A percentile compares a stretch with the other conserved stretches of the same genome.
phyloP scores from a whole-genome alignment of 2,329 filamentous ascomycete species.

The Aspergillus calidoustus region DNA sequence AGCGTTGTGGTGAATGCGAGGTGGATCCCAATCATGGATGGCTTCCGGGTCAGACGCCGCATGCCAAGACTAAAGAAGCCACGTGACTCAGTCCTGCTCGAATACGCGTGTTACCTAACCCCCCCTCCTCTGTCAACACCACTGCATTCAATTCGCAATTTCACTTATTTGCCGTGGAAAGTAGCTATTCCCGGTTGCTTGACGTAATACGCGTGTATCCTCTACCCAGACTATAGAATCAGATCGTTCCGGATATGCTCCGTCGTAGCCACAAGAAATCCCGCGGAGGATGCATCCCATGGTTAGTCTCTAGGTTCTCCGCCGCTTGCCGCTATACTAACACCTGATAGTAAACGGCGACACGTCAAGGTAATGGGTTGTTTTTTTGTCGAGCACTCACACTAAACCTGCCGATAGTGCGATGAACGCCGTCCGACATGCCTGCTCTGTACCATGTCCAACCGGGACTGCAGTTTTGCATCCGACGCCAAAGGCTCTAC shows the following conservation, averaged over 20 bases:
- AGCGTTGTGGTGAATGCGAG: no score
- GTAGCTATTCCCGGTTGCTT: not conserved
- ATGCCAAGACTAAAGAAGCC: not conserved
- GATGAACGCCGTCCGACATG: slow-evolving; percentile 12
- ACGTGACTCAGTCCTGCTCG: not conserved
- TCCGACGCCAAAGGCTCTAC: not conserved
- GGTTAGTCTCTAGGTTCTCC: not conserved
- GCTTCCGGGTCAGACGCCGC: no score
- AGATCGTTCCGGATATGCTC: not conserved
- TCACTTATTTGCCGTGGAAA: not conserved
- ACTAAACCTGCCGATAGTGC: not conserved
- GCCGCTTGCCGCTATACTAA: not conserved
- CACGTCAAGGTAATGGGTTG: slow-evolving; percentile 9
- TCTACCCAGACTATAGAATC: not conserved
- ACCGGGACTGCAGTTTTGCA: slow-evolving; percentile 8
- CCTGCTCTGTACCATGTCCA: slow-evolving; percentile 10
- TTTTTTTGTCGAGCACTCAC: no score
- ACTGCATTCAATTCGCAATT: not conserved
- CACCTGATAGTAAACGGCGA: slow-evolving; percentile 1
- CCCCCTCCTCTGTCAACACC: not conserved
- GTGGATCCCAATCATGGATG: no score
- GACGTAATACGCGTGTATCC: slow-evolving; percentile 5
- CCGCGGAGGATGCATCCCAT: slow-evolving; percentile 6
- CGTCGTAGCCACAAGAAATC: slow-evolving; percentile 14
- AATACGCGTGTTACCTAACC: not conserved